Conservation (phyloP, 148 eudicot genomes). For the Pouteria glomerata region DNA sequence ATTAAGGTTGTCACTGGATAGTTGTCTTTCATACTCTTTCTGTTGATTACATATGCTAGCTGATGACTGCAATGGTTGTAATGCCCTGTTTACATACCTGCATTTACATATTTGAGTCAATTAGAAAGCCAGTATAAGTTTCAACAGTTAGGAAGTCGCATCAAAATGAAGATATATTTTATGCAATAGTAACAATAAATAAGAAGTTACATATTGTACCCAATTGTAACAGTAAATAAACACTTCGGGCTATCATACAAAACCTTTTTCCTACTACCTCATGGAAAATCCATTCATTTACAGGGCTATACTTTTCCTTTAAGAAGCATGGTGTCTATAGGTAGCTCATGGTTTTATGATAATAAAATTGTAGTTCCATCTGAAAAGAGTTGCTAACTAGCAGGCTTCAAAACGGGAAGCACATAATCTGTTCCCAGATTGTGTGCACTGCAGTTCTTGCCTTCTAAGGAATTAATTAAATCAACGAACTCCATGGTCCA, state of each 20-base stretch:
- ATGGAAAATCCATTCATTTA: too few relatives aligned
- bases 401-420: neutral
- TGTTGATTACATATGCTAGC: conserved; percentile 31
- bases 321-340: neutral
- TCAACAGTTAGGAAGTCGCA: neutral
- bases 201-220: neutral
- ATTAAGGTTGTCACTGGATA: conserved; percentile 26
- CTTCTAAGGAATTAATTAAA: neutral
- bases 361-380: neutral
- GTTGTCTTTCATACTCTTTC: conserved; percentile 27
- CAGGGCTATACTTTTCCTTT: too few relatives aligned
- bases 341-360: neutral
- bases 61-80: conserved; percentile 29
- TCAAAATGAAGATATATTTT: neutral
- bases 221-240: neutral
- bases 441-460: neutral
- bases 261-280: too few relatives aligned
- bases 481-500: neutral
- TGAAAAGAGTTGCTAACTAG: neutral
- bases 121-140: conserved; percentile 9
- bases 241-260: neutral
- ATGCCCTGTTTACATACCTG: conserved; percentile 59
- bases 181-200: neutral
- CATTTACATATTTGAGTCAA: conserved; percentile 2
- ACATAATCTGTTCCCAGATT: neutral